A percentile compares a stretch with the other conserved stretches of the same genome.
Evolutionary conservation across 148 eudicot species (phyloP).

Genomic region (Silene uniflora): DNA sequence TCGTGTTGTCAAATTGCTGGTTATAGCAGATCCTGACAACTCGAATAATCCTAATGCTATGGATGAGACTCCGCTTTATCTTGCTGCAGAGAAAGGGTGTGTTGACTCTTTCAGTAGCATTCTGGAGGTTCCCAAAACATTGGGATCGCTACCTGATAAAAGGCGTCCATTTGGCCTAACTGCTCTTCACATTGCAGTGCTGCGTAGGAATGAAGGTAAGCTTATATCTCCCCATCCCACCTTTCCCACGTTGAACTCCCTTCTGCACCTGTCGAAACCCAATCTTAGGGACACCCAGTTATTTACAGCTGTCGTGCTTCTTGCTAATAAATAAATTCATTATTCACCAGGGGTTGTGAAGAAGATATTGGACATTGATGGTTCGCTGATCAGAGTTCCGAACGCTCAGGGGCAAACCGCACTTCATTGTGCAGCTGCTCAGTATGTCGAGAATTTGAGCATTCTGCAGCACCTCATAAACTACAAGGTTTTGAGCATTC

Average conservation of each 20-base stretch:
- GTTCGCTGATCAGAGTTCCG: not conserved
- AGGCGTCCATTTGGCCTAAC: slow-evolving; percentile 21
- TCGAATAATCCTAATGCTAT: not conserved
- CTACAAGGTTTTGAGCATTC: not conserved
- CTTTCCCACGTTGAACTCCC: too few species aligned
- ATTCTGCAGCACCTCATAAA: slow-evolving; percentile 3
- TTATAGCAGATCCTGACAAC: not conserved
- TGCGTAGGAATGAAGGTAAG: slow-evolving; percentile 8
- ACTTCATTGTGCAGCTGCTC: slow-evolving; percentile 19
- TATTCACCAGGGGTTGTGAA: too few species aligned
- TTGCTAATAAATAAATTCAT: too few species aligned
- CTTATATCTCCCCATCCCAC: not conserved
- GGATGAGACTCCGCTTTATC: slow-evolving; percentile 19
- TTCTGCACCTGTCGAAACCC: too few species aligned
- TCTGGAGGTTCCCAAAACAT: not conserved
- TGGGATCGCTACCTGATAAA: not conserved
- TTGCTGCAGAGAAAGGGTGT: slow-evolving; percentile 20
- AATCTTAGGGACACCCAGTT: too few species aligned
- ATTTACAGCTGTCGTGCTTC: too few species aligned
- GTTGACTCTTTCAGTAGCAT: not conserved
- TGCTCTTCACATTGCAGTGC: slow-evolving; percentile 13
- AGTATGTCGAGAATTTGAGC: not conserved
- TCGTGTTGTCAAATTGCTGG: slow-evolving; percentile 3
- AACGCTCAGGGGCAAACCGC: slow-evolving; percentile 10
- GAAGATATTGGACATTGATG: too few species aligned